Evolutionary conservation across 2,329 filamentous ascomycete genomes (phyloP), one percentile per base, ranked within the genome.

Genomic region (Fusarium tupiense): DNA sequence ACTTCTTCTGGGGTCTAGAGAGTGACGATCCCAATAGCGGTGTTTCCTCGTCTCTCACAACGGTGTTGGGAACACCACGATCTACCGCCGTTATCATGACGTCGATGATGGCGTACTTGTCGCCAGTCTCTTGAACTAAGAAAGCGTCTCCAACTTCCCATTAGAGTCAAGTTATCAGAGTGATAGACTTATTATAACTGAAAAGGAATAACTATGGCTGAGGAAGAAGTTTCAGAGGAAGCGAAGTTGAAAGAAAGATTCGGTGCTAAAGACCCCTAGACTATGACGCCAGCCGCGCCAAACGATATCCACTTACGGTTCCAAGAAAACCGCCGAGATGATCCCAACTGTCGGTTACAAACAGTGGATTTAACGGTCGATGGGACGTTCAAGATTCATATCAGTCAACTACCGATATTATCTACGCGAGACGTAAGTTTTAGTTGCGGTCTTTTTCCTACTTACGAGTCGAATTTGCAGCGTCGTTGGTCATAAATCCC

Each of bases 21-120:
- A 35, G 43, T 38, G 60, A 47, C 9, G 43, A 40, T 35, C 57
- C 61, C 11, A 77, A 50, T 6, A 77, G 40, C 24, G 76, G 76
- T 38, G 76, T 71, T 46, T 77, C 74, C 40, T 77, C 76, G 9
- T 76, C 63, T 56, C 60, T 64, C 20, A 47, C 31, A 9, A 14
- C 56, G 19, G 40, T 65, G 52, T 41, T 14, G 31, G 14, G 35
- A 47, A 44, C 60, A 49, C 40, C 17, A 7, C 24, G 12, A 14
- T 37, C 38, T 46, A 22, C 16, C 43, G 19, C 57, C n/a, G 50
- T 52, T 24, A 61, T 59, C 73, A 76, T 74, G 37, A 31, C 22
- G 43, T 29, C 20, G 31, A 38, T 7, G 10, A 14, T 9, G 16
- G 13, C 29, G 33, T 4, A 29, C 6, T n/a, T 26, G 14, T 26